These are phyloP conservation scores for Yamadazyma laniorum DNA, from an alignment of 805 yeast species.

Conservation along the genomic window DNA sequence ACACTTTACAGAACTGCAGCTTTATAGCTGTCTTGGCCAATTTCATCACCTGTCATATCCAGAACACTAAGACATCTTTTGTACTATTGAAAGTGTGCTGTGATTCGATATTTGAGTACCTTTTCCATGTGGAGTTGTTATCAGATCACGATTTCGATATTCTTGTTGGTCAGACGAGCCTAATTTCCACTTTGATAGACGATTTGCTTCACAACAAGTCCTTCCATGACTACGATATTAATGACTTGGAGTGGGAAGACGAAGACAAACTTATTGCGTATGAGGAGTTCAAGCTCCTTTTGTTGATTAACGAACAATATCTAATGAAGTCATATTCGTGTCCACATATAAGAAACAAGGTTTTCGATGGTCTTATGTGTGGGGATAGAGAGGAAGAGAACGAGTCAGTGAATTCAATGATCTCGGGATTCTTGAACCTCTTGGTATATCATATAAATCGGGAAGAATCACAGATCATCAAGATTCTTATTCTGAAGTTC, in stretches of 20 bases:
- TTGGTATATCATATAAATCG: slow-evolving; percentile 65
- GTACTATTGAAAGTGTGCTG: slow-evolving; percentile 37
- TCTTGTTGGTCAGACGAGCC: slow-evolving; percentile 24
- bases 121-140: slow-evolving; percentile 34
- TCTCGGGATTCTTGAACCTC: slow-evolving; percentile 70
- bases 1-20: slow-evolving; percentile 21
- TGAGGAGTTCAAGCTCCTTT: slow-evolving; percentile 65
- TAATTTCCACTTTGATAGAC: slow-evolving; percentile 29
- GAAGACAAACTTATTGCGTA: slow-evolving; percentile 53
- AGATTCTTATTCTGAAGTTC: slow-evolving; percentile 75
- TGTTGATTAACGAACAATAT: slow-evolving; percentile 84
- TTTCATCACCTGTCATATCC: slow-evolving; percentile 28
- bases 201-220: slow-evolving; percentile 32
- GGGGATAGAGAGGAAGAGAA: slow-evolving; percentile 31
- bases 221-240: slow-evolving; percentile 29
- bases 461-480: slow-evolving; percentile 65
- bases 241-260: slow-evolving; percentile 44
- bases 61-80: slow-evolving; percentile 23
- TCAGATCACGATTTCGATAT: slow-evolving; percentile 32
- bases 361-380: slow-evolving; percentile 52
- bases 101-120: slow-evolving; percentile 42
- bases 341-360: slow-evolving; percentile 39
- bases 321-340: slow-evolving; percentile 55
- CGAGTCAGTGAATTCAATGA: slow-evolving; percentile 21
- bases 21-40: slow-evolving; percentile 29